These are phyloP conservation scores for Drechmeria coniospora DNA, from an alignment of 2,329 filamentous ascomycete genomes.

Conservation along the genomic window DNA sequence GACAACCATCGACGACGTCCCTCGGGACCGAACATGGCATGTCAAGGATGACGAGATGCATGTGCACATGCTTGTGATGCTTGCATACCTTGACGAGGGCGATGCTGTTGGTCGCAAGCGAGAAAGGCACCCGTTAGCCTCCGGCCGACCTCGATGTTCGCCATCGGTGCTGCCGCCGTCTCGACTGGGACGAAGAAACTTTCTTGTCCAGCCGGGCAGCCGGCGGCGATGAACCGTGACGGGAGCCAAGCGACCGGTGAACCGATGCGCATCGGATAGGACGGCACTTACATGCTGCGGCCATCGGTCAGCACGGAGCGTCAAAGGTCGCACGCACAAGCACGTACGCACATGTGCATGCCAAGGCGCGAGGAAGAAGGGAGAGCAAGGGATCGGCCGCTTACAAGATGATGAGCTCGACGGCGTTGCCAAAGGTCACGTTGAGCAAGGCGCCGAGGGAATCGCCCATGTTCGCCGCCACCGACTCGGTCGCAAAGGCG, in stretches of 20 bases:
- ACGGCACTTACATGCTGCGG: constrained; percentile 39
- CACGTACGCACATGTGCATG: neutral
- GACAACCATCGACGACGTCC: neutral
- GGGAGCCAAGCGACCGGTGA: too few species aligned
- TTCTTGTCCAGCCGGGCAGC: too few species aligned
- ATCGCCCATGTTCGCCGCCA: constrained; percentile 57
- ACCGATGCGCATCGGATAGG: too few species aligned
- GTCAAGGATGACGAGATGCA: neutral
- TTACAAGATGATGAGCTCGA: constrained; percentile 65
- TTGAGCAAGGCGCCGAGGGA: constrained; percentile 59
- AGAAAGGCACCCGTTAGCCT: neutral
- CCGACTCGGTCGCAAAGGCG: constrained; percentile 59
- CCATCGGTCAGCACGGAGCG: neutral
- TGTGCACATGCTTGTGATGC: too few species aligned
- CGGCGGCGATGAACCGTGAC: too few species aligned
- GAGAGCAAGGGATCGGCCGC: too few species aligned
- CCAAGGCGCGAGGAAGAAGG: too few species aligned
- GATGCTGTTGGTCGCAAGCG: constrained; percentile 44
- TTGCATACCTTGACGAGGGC: constrained; percentile 47
- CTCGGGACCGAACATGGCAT: neutral
- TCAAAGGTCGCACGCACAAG: neutral
- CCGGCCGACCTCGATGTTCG: too few species aligned
- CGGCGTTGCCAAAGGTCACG: constrained; percentile 65
- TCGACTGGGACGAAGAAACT: too few species aligned
- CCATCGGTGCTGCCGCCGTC: too few species aligned